Percentiles rank a stretch among this genome's conserved stretches.
Evolutionary conservation across 352 stramenopile genomes (phyloP).

Genomic region (Phytophthora multivora): DNA sequence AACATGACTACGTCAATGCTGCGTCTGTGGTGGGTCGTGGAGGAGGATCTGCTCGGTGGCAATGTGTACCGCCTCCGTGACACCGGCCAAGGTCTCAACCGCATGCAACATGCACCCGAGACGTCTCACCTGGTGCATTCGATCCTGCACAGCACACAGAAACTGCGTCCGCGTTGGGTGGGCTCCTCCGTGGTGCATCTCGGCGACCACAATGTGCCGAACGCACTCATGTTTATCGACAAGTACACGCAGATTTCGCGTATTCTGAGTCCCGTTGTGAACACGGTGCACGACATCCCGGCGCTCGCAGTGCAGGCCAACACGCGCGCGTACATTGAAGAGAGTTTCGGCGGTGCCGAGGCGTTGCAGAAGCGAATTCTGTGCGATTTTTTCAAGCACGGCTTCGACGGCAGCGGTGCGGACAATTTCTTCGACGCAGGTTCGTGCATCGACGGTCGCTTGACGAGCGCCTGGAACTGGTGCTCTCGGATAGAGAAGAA

Average conservation of each 20-base stretch:
- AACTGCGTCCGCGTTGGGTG: constrained; percentile 66
- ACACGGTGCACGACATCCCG: constrained; percentile 59
- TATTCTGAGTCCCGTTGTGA: constrained; percentile 68
- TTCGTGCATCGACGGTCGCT: constrained; percentile 91
- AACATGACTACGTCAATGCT: constrained; percentile 70
- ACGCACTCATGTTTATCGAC: constrained; percentile 95
- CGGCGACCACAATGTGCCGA: constrained; percentile 95
- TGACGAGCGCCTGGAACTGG: constrained; percentile 95
- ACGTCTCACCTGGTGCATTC: constrained; percentile 58
- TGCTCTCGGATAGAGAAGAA: constrained; percentile 93
- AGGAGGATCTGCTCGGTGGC: constrained; percentile 62
- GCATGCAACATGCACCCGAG: constrained; percentile 66
- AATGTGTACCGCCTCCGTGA: constrained; percentile 62
- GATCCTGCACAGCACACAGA: constrained; percentile 57
- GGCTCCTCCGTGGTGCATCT: constrained; percentile 93
- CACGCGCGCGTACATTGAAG: constrained; percentile 72
- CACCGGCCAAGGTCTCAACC: constrained; percentile 71
- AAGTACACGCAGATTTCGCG: constrained; percentile 93
- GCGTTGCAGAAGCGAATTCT: constrained; percentile 86
- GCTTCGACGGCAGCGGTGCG: constrained; percentile 92
- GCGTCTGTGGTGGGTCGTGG: constrained; percentile 66
- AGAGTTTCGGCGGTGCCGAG: constrained; percentile 67
- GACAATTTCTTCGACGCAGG: constrained; percentile 87
- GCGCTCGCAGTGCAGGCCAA: constrained; percentile 45
- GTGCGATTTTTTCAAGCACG: constrained; percentile 94